These are phyloP conservation scores for Naganishia cerealis DNA, from an alignment of 1,284 basidiomycete genomes.

Conservation along the genomic window DNA sequence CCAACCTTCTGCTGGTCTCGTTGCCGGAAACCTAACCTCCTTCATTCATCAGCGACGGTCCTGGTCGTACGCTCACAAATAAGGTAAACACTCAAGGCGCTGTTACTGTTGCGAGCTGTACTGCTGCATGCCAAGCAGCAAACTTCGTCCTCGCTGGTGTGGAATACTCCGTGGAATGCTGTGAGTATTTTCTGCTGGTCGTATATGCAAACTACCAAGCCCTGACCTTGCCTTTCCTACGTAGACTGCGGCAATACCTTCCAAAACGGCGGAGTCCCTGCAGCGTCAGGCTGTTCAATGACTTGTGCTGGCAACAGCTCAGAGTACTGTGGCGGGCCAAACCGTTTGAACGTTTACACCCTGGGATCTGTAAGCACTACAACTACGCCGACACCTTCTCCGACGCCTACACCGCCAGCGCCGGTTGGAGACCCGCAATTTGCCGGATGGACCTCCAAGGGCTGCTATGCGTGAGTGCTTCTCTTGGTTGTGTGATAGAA, in stretches of 20 bases:
- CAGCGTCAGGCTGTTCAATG: slow-evolving; percentile 34
- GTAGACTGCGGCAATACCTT: slow-evolving; percentile 1
- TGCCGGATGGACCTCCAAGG: slow-evolving; percentile 8
- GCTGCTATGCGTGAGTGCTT: slow-evolving; percentile 9
- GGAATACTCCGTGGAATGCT: slow-evolving; percentile 7
- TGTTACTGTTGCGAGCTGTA: slow-evolving; percentile 1
- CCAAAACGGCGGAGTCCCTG: not conserved
- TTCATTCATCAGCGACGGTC: not conserved
- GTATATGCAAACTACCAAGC: not conserved
- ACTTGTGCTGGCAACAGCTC: slow-evolving; percentile 31
- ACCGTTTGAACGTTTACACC: not conserved
- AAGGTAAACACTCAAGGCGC: slow-evolving; percentile 31
- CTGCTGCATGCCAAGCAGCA: slow-evolving; percentile 11
- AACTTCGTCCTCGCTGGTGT: not conserved
- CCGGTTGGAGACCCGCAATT: not conserved
- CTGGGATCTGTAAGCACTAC: not conserved
- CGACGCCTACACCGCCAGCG: slow-evolving; percentile 24
- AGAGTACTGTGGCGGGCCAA: not conserved
- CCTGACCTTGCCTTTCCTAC: not conserved
- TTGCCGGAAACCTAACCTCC: not conserved
- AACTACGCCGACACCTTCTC: slow-evolving; percentile 22
- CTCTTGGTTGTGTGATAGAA: not conserved
- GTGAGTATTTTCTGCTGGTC: not conserved
- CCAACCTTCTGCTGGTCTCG: not conserved
- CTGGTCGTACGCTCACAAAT: not conserved